A percentile compares a stretch with the other conserved stretches of the same genome.
Conservation (phyloP, 164 flowering plant genomes). For the Umbilicus rupestris region DNA sequence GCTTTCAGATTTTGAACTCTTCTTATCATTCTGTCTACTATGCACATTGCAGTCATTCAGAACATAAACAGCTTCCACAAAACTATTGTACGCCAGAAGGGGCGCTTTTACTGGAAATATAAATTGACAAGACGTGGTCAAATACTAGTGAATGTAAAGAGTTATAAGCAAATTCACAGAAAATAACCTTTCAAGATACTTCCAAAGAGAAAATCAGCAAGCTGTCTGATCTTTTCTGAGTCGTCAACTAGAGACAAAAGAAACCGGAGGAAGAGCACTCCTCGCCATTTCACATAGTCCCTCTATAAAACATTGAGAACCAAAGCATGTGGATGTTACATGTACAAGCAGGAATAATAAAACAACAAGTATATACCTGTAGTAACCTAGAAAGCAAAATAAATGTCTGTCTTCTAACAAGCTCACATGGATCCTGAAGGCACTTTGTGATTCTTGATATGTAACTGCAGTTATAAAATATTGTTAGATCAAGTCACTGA, state of each 20-base stretch:
- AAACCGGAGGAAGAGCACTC: conserved; percentile 85
- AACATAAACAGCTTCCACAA: conserved; percentile 87
- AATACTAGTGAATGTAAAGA: neutral
- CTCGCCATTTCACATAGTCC: conserved; percentile 99
- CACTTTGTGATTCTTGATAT: conserved; percentile 86
- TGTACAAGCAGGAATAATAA: neutral
- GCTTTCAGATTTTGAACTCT: conserved; percentile 33
- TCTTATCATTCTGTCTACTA: conserved; percentile 41
- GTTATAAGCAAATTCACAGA: neutral
- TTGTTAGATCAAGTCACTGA: conserved; percentile 12
- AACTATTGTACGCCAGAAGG: conserved; percentile 94
- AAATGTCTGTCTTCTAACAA: conserved; percentile 92
- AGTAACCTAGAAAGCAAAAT: conserved; percentile 74
- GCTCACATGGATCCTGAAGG: conserved; percentile 90
- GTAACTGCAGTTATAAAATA: conserved; percentile 44
- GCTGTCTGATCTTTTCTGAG: conserved; percentile 77
- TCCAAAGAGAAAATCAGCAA: conserved; percentile 88
- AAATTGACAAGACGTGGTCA: neutral
- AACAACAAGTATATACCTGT: conserved; percentile 44
- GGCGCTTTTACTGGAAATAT: conserved; percentile 80
- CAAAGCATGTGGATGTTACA: neutral
- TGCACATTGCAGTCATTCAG: conserved; percentile 77
- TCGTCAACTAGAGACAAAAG: conserved; percentile 88
- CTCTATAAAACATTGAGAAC: conserved; percentile 33
- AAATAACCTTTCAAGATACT: conserved; percentile 74